Conservation (phyloP, 2,329 filamentous ascomycete species). For the Talaromyces sp. region DNA sequence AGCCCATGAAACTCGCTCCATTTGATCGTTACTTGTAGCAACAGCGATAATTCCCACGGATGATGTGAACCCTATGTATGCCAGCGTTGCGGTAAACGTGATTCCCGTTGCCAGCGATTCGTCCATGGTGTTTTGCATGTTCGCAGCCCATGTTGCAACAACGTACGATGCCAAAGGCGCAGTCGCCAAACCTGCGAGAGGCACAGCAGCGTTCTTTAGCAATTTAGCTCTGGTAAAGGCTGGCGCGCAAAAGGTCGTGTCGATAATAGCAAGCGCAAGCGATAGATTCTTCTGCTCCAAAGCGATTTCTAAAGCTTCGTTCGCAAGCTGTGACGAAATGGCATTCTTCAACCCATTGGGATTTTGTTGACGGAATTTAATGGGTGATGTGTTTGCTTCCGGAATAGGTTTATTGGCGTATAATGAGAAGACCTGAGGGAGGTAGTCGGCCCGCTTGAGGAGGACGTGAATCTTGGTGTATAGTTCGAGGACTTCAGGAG, state of each 20-base stretch:
- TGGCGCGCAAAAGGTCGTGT: conserved; percentile 52
- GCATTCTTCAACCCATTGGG: conserved; percentile 69
- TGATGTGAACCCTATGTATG: conserved; percentile 77
- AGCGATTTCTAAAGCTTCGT: conserved; percentile 72
- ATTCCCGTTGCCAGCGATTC: conserved; percentile 69
- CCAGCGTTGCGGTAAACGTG: conserved; percentile 74
- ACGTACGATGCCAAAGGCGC: conserved; percentile 54
- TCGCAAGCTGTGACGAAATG: conserved; percentile 67
- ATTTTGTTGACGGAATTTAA: conserved; percentile 61
- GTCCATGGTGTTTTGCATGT: conserved; percentile 74
- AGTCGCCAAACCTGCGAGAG: conserved; percentile 38
- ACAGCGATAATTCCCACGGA: conserved; percentile 81
- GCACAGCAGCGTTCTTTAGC: conserved; percentile 40
- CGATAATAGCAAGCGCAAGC: conserved; percentile 73
- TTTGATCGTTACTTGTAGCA: conserved; percentile 88
- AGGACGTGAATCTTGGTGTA: conserved; percentile 76
- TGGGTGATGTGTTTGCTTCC: conserved; percentile 55
- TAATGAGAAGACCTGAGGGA: conserved; percentile 75
- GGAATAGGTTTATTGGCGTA: conserved; percentile 82
- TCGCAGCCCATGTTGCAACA: conserved; percentile 64
- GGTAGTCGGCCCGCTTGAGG: conserved; percentile 68
- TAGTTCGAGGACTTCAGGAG: conserved; percentile 64
- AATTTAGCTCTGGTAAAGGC: conserved; percentile 45
- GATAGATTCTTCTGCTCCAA: conserved; percentile 75
- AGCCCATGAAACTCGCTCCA: conserved; percentile 88